These are phyloP conservation scores for Hygrophoropsis aurantiaca DNA, from an alignment of 768 basidiomycete genomes.

Conservation along the genomic window DNA sequence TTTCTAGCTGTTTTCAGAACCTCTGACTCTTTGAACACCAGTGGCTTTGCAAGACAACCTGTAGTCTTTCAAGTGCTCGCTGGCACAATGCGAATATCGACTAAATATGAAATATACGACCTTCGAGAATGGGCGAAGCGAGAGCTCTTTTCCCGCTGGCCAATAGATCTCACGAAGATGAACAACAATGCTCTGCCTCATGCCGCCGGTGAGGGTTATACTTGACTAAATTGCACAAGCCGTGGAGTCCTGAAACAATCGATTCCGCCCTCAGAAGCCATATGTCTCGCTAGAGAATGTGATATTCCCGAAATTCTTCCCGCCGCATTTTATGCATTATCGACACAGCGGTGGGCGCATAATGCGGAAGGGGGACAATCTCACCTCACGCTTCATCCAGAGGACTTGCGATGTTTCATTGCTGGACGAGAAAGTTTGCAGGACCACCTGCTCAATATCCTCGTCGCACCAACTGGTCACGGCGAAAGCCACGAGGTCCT, in stretches of 20 bases:
- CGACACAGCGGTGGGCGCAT: slow-evolving; percentile 26
- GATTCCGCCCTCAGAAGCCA: slow-evolving; percentile 29
- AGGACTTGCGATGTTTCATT: slow-evolving; percentile 30
- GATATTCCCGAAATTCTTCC: slow-evolving; percentile 37
- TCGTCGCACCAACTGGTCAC: slow-evolving; percentile 9
- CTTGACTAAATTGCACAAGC: neutral
- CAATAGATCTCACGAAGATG: slow-evolving; percentile 25
- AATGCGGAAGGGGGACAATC: slow-evolving; percentile 28
- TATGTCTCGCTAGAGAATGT: slow-evolving; percentile 33
- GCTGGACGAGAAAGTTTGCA: slow-evolving; percentile 31
- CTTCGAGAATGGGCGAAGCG: slow-evolving; percentile 25
- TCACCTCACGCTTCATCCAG: slow-evolving; percentile 26
- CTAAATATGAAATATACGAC: slow-evolving; percentile 35
- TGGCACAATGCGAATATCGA: slow-evolving; percentile 31
- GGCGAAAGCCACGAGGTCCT: neutral
- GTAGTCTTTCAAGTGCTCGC: slow-evolving; percentile 25
- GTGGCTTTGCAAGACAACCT: slow-evolving; percentile 20
- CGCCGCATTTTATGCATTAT: slow-evolving; percentile 40
- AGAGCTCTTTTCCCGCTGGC: slow-evolving; percentile 29
- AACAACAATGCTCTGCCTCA: slow-evolving; percentile 24
- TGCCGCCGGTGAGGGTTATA: slow-evolving; percentile 27
- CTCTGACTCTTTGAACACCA: slow-evolving; percentile 4
- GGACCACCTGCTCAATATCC: slow-evolving; percentile 15
- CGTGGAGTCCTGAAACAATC: neutral
- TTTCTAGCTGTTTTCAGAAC: neutral